These are phyloP conservation scores for Citrus cavaleriei DNA, from an alignment of 345 rosid species.

Conservation along the genomic window DNA sequence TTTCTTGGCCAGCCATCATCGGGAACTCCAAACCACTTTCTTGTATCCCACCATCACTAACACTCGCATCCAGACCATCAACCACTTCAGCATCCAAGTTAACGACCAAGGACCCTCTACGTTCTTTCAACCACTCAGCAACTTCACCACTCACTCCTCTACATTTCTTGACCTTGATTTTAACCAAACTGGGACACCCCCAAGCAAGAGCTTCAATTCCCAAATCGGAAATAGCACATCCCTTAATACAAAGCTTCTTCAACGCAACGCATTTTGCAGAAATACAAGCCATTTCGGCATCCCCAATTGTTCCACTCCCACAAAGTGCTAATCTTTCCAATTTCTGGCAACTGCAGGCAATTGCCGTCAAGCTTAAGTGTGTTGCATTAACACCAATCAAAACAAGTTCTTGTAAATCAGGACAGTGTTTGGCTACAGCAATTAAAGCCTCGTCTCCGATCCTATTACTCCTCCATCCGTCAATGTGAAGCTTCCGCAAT, in stretches of 20 bases:
- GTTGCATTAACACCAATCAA: constrained; percentile 79
- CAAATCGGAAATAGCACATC: constrained; percentile 58
- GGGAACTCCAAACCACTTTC: constrained; percentile 43
- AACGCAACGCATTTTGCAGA: constrained; percentile 59
- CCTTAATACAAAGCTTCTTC: constrained; percentile 83
- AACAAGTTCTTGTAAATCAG: constrained; percentile 71
- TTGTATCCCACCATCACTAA: constrained; percentile 31
- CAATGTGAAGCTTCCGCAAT: constrained; percentile 80
- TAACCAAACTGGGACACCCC: constrained; percentile 81
- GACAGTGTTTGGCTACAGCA: constrained; percentile 60
- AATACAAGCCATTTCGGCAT: constrained; percentile 61
- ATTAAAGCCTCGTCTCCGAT: constrained; percentile 85
- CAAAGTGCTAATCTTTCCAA: constrained; percentile 77
- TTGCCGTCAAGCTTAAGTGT: constrained; percentile 35
- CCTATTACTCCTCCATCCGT: constrained; percentile 82
- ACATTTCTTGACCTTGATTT: constrained; percentile 83
- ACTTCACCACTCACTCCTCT: constrained; percentile 52
- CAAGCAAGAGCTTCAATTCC: constrained; percentile 64
- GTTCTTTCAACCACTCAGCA: constrained; percentile 54
- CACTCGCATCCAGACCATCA: constrained; percentile 31
- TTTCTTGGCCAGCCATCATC: constrained; percentile 23
- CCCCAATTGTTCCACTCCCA: constrained; percentile 70
- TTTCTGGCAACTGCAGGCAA: constrained; percentile 58
- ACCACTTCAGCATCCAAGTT: constrained; percentile 53
- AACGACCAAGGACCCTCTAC: constrained; percentile 49